Percentiles rank a stretch among this genome's conserved stretches.
phyloP scores from a whole-genome alignment of 2,329 filamentous ascomycete species.

The Parafenestella ontariensis region DNA sequence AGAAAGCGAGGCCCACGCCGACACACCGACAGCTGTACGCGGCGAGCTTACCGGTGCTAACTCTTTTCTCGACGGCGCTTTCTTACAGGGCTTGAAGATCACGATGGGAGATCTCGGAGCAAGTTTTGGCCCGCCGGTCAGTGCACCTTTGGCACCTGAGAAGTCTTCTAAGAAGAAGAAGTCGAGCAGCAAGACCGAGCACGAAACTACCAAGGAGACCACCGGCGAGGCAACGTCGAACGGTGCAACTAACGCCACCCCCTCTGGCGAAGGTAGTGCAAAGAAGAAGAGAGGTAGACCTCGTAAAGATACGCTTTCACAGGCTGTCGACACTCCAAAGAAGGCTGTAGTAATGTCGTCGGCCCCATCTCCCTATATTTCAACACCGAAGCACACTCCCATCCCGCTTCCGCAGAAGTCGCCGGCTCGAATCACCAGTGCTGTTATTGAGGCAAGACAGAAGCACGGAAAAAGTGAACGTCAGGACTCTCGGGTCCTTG shows the following conservation, averaged over 20 bases:
- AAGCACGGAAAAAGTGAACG: not conserved
- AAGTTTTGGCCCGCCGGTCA: constrained; percentile 5
- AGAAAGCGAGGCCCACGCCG: constrained; percentile 5
- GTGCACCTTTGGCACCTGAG: not conserved
- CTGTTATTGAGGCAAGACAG: not conserved
- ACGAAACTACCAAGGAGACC: not conserved
- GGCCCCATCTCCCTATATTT: not conserved
- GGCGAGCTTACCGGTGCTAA: not conserved
- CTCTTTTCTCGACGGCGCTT: constrained; percentile 8
- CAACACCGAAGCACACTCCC: constrained; percentile 12
- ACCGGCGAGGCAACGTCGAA: not conserved
- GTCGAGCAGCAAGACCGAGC: constrained; percentile 12
- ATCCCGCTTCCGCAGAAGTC: constrained; percentile 20
- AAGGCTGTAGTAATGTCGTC: constrained; percentile 2
- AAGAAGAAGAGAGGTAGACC: not conserved
- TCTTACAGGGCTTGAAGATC: constrained; percentile 15
- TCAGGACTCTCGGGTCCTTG: constrained; percentile 11
- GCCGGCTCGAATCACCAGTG: not conserved
- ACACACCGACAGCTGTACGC: not conserved
- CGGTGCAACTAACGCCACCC: not conserved
- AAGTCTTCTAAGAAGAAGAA: not conserved
- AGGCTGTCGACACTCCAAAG: not conserved
- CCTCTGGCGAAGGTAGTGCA: not conserved
- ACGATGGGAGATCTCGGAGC: constrained; percentile 13
- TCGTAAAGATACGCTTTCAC: not conserved